Base-by-base conservation (phyloP, 768 basidiomycete species). In the Chiua virens region DNA sequence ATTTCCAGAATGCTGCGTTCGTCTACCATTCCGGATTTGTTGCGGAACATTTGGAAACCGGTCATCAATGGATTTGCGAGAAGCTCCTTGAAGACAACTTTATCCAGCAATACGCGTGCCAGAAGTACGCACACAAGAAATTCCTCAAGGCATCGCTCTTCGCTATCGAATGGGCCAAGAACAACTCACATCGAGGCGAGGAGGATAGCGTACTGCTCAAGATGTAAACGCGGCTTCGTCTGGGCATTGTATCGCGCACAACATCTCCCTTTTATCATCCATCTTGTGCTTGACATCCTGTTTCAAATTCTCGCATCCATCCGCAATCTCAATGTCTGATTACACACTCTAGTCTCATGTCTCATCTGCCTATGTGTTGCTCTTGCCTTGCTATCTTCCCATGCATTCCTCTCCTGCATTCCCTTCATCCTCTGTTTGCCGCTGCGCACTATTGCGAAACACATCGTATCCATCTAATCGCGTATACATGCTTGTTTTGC, bases 51-150 rank as follows among this genome's bases (percentile, higher is more conserved):
- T 77, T 99, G 36, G 66, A 84, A 41, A 81, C 83, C 7, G 96
- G 95, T 18, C 87, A 93, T 59, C 74, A 82, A 49, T 77, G 91
- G 71, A 79, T 98, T 44, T 75, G 92, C 52, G 89, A 93, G 68
- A 88, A 91, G 67, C 78, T 99, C 40, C 75, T 80, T 3, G 90
- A 92, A 57, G 73, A 80, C 8, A 82, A 83, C 58, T 98, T 98
- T 70, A 76, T 82, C n/a, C 77, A 82, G 44, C 83, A 87, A 60
- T 92, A 93, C 71, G 87, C 94, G 35, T 95, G 84, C 82, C 89
- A 89, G 78, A 98, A 99, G 76, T 99, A 98, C 71, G 85, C 92
- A 40, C 82, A 90, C 79, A 97, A 95, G 85, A 95, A 93, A 72
- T 98, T 97, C 81, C 83, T 98, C 68, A 92, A 96, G 71, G 96